Percentiles rank a stretch among this genome's conserved stretches.
Evolutionary conservation across 306 rosid species (phyloP).

Genomic region (Ormosia semicastrata): DNA sequence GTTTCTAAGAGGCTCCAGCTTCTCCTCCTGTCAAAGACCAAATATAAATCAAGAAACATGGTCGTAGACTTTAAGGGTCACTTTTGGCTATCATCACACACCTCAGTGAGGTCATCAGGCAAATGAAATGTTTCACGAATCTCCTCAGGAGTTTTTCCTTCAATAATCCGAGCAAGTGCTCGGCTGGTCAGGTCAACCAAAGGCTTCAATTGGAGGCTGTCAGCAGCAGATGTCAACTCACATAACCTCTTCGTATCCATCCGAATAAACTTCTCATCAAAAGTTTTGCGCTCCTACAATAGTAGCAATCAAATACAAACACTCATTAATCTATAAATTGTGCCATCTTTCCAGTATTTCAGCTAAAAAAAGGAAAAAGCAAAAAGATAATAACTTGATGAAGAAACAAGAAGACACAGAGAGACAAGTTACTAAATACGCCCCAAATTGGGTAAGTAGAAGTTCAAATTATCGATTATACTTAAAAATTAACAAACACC

Average conservation of each 20-base stretch:
- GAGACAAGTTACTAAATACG: background rate
- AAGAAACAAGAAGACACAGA: background rate
- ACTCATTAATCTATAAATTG: slow-evolving; percentile 29
- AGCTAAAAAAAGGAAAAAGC: slow-evolving; percentile 12
- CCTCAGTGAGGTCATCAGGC: slow-evolving; percentile 96
- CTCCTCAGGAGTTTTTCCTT: slow-evolving; percentile 92
- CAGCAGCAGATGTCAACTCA: slow-evolving; percentile 88
- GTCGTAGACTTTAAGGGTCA: background rate
- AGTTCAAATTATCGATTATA: background rate
- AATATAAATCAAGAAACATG: slow-evolving; percentile 29
- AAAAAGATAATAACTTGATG: background rate
- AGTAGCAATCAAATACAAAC: slow-evolving; percentile 29
- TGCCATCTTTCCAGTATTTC: slow-evolving; percentile 11
- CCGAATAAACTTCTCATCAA: slow-evolving; percentile 71
- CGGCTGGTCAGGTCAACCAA: slow-evolving; percentile 88
- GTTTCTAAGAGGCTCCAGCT: slow-evolving; percentile 80
- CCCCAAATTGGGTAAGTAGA: background rate
- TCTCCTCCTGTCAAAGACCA: slow-evolving; percentile 74
- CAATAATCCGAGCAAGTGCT: slow-evolving; percentile 92
- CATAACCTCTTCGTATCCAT: slow-evolving; percentile 81
- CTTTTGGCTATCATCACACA: slow-evolving; percentile 29
- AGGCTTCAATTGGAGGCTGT: slow-evolving; percentile 87
- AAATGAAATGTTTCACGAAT: slow-evolving; percentile 88
- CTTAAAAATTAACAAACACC: background rate
- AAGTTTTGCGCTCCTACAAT: slow-evolving; percentile 69